Conservation (phyloP, 2,329 filamentous ascomycete species). For the Penicillium olsonii region DNA sequence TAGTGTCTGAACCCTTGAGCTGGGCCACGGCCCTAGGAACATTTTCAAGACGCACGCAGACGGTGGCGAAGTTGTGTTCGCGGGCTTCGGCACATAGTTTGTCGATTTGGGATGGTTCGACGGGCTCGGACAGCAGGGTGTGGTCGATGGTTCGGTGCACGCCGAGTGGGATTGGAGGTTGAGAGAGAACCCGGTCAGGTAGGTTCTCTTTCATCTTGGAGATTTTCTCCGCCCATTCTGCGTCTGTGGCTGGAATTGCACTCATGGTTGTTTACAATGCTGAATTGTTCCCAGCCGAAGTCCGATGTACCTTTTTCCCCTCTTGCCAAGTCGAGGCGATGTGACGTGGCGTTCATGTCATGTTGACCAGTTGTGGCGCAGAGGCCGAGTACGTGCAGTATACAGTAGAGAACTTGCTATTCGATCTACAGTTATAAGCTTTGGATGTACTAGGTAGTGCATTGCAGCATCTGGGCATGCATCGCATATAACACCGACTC, state of each 20-base stretch:
- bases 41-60: constrained; percentile 58
- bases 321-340: constrained; percentile 4
- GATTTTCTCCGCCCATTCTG: constrained; percentile 37
- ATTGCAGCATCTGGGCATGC: constrained; percentile 3
- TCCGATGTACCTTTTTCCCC: too few species aligned
- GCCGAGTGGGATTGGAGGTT: constrained; percentile 25
- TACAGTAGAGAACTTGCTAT: too few species aligned
- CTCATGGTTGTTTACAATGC: constrained; percentile 18
- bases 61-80: constrained; percentile 46
- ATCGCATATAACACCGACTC: constrained; percentile 1
- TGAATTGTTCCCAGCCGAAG: neutral
- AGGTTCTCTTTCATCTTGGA: constrained; percentile 27
- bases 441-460: neutral
- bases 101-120: constrained; percentile 52
- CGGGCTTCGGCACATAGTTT: constrained; percentile 57
- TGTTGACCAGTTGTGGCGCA: constrained; percentile 10
- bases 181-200: constrained; percentile 25
- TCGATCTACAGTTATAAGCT: too few species aligned
- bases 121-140: constrained; percentile 45
- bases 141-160: constrained; percentile 46
- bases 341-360: constrained; percentile 23
- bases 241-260: constrained; percentile 31
- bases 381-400: too few species aligned
- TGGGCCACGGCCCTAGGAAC: constrained; percentile 54
- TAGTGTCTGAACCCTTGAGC: constrained; percentile 47